A percentile compares a stretch with the other conserved stretches of the same genome.
Conservation (phyloP, 495 filamentous ascomycete genomes). For the Stereocaulon alpinum region DNA sequence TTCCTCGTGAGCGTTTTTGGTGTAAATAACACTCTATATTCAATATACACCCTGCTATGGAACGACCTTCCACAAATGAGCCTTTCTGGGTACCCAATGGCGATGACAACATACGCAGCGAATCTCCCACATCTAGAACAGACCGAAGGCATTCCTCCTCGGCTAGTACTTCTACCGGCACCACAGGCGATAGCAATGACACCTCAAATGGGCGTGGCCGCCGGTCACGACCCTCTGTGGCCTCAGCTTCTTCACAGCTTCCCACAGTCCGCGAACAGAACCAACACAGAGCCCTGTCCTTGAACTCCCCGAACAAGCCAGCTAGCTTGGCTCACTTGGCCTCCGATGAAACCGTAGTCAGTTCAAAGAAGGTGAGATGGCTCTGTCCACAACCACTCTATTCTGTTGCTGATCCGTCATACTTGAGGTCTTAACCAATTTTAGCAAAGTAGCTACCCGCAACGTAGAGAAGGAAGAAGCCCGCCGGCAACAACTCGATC, state of each 20-base stretch:
- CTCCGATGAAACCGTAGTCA: slow-evolving; percentile 22
- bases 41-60: background rate
- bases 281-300: slow-evolving; percentile 8
- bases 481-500: slow-evolving; percentile 13
- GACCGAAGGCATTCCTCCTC: slow-evolving; percentile 21
- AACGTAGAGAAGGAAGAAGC: slow-evolving; percentile 21
- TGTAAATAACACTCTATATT: background rate
- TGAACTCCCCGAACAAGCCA: background rate
- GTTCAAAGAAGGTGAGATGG: slow-evolving; percentile 18
- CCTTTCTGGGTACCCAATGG: background rate
- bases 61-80: slow-evolving; percentile 4
- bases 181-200: slow-evolving; percentile 12
- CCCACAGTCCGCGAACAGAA: slow-evolving; percentile 21
- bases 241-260: slow-evolving; percentile 14
- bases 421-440: slow-evolving; percentile 14
- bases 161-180: slow-evolving; percentile 15
- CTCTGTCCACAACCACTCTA: background rate
- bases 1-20: background rate
- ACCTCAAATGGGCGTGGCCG: slow-evolving; percentile 13
- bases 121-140: background rate
- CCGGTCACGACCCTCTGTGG: slow-evolving; percentile 20
- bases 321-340: background rate
- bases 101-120: background rate
- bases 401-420: background rate
- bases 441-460: slow-evolving; percentile 16